Percentiles rank a stretch among this genome's conserved stretches.
phyloP scores from a whole-genome alignment of 257 asterid genomes.

The Vinca minor region DNA sequence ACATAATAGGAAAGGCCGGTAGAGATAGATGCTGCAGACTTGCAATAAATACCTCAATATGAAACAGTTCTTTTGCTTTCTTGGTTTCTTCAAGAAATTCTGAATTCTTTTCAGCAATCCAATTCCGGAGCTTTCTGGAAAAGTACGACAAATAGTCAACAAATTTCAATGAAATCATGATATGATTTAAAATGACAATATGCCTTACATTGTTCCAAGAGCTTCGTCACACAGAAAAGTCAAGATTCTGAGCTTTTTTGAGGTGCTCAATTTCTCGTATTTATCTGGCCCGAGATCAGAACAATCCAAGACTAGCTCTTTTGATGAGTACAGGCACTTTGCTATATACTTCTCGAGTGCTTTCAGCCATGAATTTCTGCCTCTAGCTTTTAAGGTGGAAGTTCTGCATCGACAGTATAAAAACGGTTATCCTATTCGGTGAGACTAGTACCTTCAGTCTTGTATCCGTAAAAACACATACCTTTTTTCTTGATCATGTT shows the following conservation, averaged over 20 bases:
- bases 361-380: slow-evolving; percentile 20
- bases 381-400: slow-evolving; percentile 15
- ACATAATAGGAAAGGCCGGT: neutral
- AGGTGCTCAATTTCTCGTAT: slow-evolving; percentile 11
- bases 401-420: slow-evolving; percentile 14
- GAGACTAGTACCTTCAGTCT: neutral
- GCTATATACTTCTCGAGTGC: slow-evolving; percentile 11
- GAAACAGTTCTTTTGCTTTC: slow-evolving; percentile 12
- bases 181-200: neutral
- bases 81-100: slow-evolving; percentile 14
- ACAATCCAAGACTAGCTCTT: slow-evolving; percentile 7
- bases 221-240: slow-evolving; percentile 22
- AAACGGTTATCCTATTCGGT: neutral
- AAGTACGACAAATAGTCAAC: neutral
- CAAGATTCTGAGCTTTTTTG: slow-evolving; percentile 18
- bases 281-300: slow-evolving; percentile 12
- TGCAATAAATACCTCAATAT: slow-evolving; percentile 6
- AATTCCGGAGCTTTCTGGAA: slow-evolving; percentile 16
- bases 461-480: slow-evolving; percentile 1
- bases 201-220: slow-evolving; percentile 17
- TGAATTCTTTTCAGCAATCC: slow-evolving; percentile 17
- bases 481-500: slow-evolving; percentile 12
- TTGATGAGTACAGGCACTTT: neutral
- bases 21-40: too few species aligned
- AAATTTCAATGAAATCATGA: neutral